A percentile compares a stretch with the other conserved stretches of the same genome.
Evolutionary conservation across 2,329 filamentous ascomycete genomes (phyloP).

Genomic region (Claviceps paspali): DNA sequence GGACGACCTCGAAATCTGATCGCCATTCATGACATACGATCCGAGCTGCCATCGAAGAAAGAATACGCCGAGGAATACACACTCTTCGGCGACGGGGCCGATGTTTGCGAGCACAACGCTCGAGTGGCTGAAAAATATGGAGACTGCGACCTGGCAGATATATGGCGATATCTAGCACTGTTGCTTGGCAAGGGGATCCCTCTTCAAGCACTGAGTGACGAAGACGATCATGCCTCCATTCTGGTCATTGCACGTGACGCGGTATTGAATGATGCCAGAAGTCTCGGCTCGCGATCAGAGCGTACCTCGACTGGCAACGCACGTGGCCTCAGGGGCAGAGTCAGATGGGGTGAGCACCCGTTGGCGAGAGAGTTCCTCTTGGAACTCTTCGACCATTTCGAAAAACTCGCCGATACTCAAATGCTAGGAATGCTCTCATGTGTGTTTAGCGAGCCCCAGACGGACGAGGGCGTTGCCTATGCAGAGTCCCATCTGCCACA

Average conservation of each 20-base stretch:
- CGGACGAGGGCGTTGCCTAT: slow-evolving; percentile 40
- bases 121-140: slow-evolving; percentile 57
- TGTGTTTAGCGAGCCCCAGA: slow-evolving; percentile 47
- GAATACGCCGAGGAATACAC: slow-evolving; percentile 65
- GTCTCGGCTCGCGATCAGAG: neutral
- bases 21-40: slow-evolving; percentile 54
- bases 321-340: slow-evolving; percentile 35
- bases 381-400: slow-evolving; percentile 49
- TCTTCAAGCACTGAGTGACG: slow-evolving; percentile 44
- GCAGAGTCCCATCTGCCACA: slow-evolving; percentile 40
- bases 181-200: slow-evolving; percentile 65
- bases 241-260: slow-evolving; percentile 54
- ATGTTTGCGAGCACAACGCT: slow-evolving; percentile 75
- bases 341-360: slow-evolving; percentile 54
- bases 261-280: slow-evolving; percentile 21
- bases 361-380: slow-evolving; percentile 45
- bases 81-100: slow-evolving; percentile 69
- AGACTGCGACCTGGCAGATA: slow-evolving; percentile 54
- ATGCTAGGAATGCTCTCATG: slow-evolving; percentile 61
- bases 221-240: slow-evolving; percentile 41
- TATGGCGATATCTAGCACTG: slow-evolving; percentile 72
- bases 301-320: slow-evolving; percentile 6
- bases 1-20: slow-evolving; percentile 51
- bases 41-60: slow-evolving; percentile 62
- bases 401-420: slow-evolving; percentile 46